Evolutionary conservation across 306 rosid species (phyloP).

Genomic region (Adenanthera pavonina): DNA sequence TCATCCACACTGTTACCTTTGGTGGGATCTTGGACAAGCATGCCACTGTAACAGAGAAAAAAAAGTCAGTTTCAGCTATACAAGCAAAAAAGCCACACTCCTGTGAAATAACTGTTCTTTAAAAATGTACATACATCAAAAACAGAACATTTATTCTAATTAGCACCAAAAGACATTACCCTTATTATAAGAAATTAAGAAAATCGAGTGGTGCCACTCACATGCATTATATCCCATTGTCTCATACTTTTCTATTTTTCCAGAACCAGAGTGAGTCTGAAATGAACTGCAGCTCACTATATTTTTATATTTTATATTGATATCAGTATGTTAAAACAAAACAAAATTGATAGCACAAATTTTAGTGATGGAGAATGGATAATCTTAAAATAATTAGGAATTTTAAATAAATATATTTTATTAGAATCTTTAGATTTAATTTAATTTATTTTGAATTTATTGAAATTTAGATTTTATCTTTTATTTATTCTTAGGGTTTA

Average conservation of each 20-base stretch:
- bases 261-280: no score
- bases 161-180: neutral
- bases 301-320: no score
- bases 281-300: no score
- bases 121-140: neutral
- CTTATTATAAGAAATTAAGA: neutral
- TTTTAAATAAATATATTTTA: no score
- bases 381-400: no score
- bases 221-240: neutral
- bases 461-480: no score
- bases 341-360: neutral
- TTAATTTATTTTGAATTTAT: no score
- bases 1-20: conserved; percentile 67
- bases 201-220: neutral
- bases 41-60: conserved; percentile 63
- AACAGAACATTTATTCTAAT: conserved; percentile 15
- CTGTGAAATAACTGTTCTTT: neutral
- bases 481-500: no score
- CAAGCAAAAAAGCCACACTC: neutral
- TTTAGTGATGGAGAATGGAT: no score
- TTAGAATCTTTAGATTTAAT: no score
- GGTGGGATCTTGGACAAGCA: conserved; percentile 89
- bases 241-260: neutral
- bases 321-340: neutral
- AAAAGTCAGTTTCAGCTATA: neutral